phyloP scores from a whole-genome alignment of 2,329 filamentous ascomycete genomes.

The Rutstroemia sp. region DNA sequence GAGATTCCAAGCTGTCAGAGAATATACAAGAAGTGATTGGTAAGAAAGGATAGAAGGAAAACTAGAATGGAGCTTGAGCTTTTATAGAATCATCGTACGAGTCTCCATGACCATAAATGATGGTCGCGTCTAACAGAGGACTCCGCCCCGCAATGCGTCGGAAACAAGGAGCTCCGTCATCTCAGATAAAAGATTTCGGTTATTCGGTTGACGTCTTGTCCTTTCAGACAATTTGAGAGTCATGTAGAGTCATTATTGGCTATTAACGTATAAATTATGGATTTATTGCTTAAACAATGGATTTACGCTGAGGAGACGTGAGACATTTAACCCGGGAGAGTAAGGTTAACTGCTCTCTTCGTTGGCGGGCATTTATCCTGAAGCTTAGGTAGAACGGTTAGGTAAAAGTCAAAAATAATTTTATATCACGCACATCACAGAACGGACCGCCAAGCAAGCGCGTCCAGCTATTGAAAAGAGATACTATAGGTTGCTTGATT shows the following conservation, averaged over 20 bases:
- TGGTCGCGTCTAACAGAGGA: neutral
- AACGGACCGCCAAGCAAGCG: too few species aligned
- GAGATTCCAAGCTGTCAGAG: neutral
- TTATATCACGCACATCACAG: neutral
- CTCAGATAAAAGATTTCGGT: neutral
- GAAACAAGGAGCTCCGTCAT: conserved; percentile 6
- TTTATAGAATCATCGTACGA: conserved; percentile 7
- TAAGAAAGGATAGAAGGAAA: neutral
- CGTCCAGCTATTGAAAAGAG: neutral
- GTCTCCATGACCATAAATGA: neutral
- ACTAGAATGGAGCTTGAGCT: neutral
- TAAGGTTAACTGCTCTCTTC: too few species aligned
- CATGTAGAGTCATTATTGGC: neutral
- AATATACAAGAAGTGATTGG: neutral
- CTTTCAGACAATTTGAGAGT: neutral
- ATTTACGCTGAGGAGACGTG: too few species aligned
- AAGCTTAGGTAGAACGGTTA: too few species aligned
- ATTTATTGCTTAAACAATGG: neutral
- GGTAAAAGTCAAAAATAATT: neutral
- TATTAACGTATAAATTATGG: neutral
- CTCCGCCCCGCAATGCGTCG: conserved; percentile 1
- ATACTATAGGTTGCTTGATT: neutral
- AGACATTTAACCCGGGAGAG: too few species aligned
- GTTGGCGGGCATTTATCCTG: too few species aligned
- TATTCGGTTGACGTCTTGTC: conserved; percentile 2